Evolutionary conservation across 2,329 filamentous ascomycete species (phyloP).

Genomic region (Aureobasidium leucospermi): DNA sequence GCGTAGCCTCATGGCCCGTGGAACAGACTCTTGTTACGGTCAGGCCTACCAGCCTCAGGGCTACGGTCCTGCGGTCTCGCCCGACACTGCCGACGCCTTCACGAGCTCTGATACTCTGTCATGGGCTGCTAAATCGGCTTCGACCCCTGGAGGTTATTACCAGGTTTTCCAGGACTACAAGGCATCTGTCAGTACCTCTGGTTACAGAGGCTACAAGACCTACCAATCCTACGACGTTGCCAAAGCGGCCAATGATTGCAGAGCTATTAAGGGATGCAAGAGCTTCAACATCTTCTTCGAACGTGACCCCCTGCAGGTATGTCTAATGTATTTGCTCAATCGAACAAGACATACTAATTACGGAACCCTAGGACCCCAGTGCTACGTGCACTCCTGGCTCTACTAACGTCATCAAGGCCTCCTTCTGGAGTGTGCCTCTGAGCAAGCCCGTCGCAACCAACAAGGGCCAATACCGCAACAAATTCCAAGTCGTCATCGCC

Average conservation of each 20-base stretch:
- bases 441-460: conserved; percentile 25
- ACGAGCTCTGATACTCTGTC: not conserved
- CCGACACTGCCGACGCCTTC: not conserved
- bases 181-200: conserved; percentile 8
- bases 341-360: not conserved
- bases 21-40: not conserved
- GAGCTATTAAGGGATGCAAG: conserved; percentile 22
- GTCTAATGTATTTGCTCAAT: not conserved
- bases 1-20: not conserved
- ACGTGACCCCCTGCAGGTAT: conserved; percentile 25
- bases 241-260: conserved; percentile 24
- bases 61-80: not conserved
- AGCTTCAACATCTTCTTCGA: conserved; percentile 32
- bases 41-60: not conserved
- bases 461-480: conserved; percentile 25
- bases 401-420: conserved; percentile 29
- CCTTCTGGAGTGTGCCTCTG: conserved; percentile 27
- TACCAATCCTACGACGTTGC: conserved; percentile 25
- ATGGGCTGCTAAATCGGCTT: not conserved
- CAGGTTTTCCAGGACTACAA: not conserved
- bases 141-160: not conserved
- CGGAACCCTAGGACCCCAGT: conserved; percentile 21
- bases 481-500: conserved; percentile 35
- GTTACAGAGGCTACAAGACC: conserved; percentile 25
- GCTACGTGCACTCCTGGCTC: conserved; percentile 29